phyloP scores from a whole-genome alignment of 495 filamentous ascomycete genomes.

The Polyplosphaeria fusca region DNA sequence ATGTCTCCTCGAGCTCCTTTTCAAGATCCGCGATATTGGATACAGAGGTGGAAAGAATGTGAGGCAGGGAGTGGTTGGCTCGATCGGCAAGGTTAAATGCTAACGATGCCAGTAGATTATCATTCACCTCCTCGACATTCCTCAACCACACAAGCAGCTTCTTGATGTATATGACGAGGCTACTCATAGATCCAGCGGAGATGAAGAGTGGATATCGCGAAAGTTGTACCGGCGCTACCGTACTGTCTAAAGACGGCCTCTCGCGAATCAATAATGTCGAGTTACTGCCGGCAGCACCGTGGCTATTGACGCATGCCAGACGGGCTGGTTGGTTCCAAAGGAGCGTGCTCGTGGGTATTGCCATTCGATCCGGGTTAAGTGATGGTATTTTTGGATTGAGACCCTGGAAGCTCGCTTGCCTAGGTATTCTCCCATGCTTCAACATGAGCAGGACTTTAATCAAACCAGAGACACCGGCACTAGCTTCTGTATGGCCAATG shows the following conservation, averaged over 20 bases:
- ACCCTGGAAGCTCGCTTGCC: slow-evolving; percentile 1
- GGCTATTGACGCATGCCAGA: slow-evolving; percentile 11
- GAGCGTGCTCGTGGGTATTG: not conserved
- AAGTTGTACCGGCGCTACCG: not conserved
- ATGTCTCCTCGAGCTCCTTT: not conserved
- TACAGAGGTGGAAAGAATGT: not conserved
- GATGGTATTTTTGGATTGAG: slow-evolving; percentile 7
- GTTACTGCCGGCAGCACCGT: slow-evolving; percentile 20
- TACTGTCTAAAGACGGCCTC: too few species aligned
- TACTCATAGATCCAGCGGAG: not conserved
- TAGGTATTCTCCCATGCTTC: slow-evolving; percentile 23
- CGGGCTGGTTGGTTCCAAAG: slow-evolving; percentile 24
- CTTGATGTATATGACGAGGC: not conserved
- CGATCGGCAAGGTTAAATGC: not conserved
- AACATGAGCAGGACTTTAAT: slow-evolving; percentile 51
- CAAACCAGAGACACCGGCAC: slow-evolving; percentile 39
- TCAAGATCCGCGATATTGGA: not conserved
- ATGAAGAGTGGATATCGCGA: slow-evolving; percentile 1
- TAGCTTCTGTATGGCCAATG: slow-evolving; percentile 40
- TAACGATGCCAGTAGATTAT: not conserved
- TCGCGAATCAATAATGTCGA: too few species aligned
- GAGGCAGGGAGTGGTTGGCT: not conserved
- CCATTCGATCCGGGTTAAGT: not conserved
- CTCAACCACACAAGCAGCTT: not conserved
- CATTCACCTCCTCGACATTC: not conserved